These are phyloP conservation scores for Friedmanniomyces simplex DNA, from an alignment of 495 filamentous ascomycete genomes.

Conservation along the genomic window DNA sequence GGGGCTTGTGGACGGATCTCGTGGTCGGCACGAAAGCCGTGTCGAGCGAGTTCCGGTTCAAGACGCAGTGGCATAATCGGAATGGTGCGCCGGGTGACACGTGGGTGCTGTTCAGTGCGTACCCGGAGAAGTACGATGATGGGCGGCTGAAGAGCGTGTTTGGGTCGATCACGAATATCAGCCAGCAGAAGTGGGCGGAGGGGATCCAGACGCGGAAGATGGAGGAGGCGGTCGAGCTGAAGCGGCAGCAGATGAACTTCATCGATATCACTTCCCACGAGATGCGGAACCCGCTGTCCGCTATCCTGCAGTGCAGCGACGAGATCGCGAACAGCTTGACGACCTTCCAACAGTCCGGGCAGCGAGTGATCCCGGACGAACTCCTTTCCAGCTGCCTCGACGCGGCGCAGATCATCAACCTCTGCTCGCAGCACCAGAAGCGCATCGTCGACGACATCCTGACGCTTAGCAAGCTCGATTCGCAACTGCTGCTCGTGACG, in stretches of 20 bases:
- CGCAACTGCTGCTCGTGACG: conserved; percentile 55
- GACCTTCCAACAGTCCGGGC: conserved; percentile 29
- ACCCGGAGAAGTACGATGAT: conserved; percentile 47
- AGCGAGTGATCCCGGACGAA: conserved; percentile 18
- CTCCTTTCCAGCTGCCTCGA: conserved; percentile 55
- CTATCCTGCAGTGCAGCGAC: conserved; percentile 72
- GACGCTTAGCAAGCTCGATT: conserved; percentile 75
- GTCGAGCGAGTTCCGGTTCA: conserved; percentile 59
- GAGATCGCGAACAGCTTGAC: conserved; percentile 52
- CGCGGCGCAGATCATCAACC: conserved; percentile 62
- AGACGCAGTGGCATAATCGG: conserved; percentile 47
- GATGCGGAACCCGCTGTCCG: conserved; percentile 73
- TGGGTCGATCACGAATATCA: conserved; percentile 42
- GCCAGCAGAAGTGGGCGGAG: conserved; percentile 43
- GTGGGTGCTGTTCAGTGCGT: conserved; percentile 62
- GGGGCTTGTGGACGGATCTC: conserved; percentile 46
- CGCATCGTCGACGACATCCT: conserved; percentile 72
- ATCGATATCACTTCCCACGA: conserved; percentile 86
- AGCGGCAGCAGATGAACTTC: conserved; percentile 55
- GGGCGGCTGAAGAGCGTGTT: conserved; percentile 58
- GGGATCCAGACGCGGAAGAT: conserved; percentile 51
- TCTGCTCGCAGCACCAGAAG: conserved; percentile 69
- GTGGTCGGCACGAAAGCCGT: conserved; percentile 45
- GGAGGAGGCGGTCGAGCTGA: conserved; percentile 37
- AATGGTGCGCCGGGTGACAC: conserved; percentile 51